Evolutionary conservation across 2,329 filamentous ascomycete species (phyloP).

Genomic region (Cordyceps fumosorosea): DNA sequence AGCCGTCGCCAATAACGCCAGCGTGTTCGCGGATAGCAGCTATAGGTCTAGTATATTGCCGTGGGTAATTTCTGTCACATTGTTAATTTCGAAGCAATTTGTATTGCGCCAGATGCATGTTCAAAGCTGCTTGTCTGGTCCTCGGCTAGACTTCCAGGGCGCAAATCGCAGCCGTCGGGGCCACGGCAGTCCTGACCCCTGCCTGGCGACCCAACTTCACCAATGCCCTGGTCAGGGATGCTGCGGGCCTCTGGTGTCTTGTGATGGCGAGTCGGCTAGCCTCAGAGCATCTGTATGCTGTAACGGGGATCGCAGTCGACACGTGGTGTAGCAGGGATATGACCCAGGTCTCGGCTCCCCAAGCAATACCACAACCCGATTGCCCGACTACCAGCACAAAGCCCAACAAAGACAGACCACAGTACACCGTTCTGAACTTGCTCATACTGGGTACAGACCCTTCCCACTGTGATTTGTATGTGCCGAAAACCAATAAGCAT

Average conservation of each 20-base stretch:
- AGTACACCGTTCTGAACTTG: not conserved
- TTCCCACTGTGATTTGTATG: not conserved
- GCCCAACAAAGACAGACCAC: not conserved
- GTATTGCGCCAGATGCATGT: not conserved
- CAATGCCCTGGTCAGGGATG: not conserved
- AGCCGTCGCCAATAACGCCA: not conserved
- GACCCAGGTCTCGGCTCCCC: not conserved
- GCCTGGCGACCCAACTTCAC: not conserved
- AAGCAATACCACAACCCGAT: not conserved
- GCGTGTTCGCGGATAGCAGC: not conserved
- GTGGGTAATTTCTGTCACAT: not conserved
- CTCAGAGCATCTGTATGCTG: not conserved
- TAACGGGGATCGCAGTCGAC: conserved; percentile 10
- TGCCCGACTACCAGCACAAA: not conserved
- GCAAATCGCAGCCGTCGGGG: conserved; percentile 11
- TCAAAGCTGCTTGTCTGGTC: not conserved
- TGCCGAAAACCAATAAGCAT: not conserved
- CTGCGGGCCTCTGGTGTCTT: not conserved
- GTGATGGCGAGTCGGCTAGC: not conserved
- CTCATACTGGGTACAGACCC: not conserved
- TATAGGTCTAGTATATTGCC: not conserved
- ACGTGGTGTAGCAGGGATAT: conserved; percentile 13
- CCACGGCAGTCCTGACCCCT: not conserved
- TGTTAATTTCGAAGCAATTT: conserved; percentile 1
- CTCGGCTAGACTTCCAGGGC: conserved; percentile 11